A percentile compares a stretch with the other conserved stretches of the same genome.
These are phyloP conservation scores for Fusarium sp. DNA, from an alignment of 2,329 filamentous ascomycete species.

Conservation along the genomic window DNA sequence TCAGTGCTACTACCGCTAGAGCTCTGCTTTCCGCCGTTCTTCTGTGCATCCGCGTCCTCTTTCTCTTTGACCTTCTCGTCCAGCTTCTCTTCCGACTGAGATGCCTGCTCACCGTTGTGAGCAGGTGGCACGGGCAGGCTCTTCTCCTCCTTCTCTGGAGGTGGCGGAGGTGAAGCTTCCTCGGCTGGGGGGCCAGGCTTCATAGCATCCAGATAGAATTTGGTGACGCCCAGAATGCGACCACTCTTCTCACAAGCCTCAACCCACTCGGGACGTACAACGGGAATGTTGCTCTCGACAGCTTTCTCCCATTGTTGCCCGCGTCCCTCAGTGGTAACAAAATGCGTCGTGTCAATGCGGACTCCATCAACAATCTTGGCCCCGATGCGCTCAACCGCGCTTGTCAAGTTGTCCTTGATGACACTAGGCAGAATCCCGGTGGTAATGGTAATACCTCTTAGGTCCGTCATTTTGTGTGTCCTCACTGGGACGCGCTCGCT, in stretches of 20 bases:
- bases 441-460: conserved; percentile 94
- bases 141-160: conserved; percentile 51
- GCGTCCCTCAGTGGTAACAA: conserved; percentile 93
- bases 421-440: conserved; percentile 84
- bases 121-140: conserved; percentile 45
- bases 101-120: conserved; percentile 38
- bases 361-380: conserved; percentile 91
- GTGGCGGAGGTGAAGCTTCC: conserved; percentile 46
- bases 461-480: conserved; percentile 98
- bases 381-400: conserved; percentile 87
- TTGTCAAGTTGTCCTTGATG: conserved; percentile 77
- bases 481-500: conserved; percentile 87
- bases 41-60: conserved; percentile 41
- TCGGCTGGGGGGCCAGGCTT: conserved; percentile 58
- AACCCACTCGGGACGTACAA: conserved; percentile 96
- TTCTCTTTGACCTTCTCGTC: conserved; percentile 43
- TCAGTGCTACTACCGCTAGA: conserved; percentile 35
- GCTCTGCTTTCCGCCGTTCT: conserved; percentile 32
- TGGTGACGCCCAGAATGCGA: conserved; percentile 91
- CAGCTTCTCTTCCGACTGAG: conserved; percentile 46
- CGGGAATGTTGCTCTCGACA: conserved; percentile 96
- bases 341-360: conserved; percentile 97
- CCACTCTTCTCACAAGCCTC: conserved; percentile 95
- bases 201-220: conserved; percentile 92
- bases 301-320: conserved; percentile 96